Conservation (phyloP, 2,329 filamentous ascomycete species). For the Raffaelea ambrosiae region DNA sequence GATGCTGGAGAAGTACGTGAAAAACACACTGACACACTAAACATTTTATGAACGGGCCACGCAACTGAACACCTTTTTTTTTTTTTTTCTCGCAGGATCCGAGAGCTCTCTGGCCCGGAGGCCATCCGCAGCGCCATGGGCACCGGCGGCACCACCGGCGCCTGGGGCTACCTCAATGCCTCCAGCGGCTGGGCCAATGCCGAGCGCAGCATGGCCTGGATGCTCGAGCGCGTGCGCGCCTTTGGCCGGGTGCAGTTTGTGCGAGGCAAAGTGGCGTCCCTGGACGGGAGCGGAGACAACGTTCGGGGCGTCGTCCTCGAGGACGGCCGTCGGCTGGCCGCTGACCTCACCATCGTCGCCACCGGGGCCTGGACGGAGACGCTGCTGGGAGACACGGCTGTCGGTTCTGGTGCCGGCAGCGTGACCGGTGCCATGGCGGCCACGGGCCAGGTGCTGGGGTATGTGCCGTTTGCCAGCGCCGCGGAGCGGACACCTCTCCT, state of each 20-base stretch:
- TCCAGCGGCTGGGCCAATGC: slow-evolving; percentile 76
- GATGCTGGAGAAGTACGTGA: not conserved
- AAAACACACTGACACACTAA: too few species aligned
- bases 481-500: slow-evolving; percentile 59
- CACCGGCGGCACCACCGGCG: slow-evolving; percentile 45
- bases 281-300: slow-evolving; percentile 23
- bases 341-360: slow-evolving; percentile 68
- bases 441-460: slow-evolving; percentile 74
- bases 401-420: slow-evolving; percentile 63
- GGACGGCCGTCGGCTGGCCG: slow-evolving; percentile 26
- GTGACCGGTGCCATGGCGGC: slow-evolving; percentile 67
- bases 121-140: slow-evolving; percentile 36
- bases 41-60: too few species aligned
- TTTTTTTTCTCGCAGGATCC: slow-evolving; percentile 17
- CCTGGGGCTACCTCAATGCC: slow-evolving; percentile 66
- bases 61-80: not conserved
- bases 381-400: slow-evolving; percentile 13
- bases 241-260: slow-evolving; percentile 49
- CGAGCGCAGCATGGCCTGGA: slow-evolving; percentile 57
- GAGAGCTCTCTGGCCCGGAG: slow-evolving; percentile 32
- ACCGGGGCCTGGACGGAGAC: slow-evolving; percentile 80
- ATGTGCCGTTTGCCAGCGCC: slow-evolving; percentile 58
- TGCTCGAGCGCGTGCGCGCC: slow-evolving; percentile 44
- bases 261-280: slow-evolving; percentile 36
- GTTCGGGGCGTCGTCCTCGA: slow-evolving; percentile 45